phyloP scores from a whole-genome alignment of 2,329 filamentous ascomycete species.

The Metarhizium sp. region DNA sequence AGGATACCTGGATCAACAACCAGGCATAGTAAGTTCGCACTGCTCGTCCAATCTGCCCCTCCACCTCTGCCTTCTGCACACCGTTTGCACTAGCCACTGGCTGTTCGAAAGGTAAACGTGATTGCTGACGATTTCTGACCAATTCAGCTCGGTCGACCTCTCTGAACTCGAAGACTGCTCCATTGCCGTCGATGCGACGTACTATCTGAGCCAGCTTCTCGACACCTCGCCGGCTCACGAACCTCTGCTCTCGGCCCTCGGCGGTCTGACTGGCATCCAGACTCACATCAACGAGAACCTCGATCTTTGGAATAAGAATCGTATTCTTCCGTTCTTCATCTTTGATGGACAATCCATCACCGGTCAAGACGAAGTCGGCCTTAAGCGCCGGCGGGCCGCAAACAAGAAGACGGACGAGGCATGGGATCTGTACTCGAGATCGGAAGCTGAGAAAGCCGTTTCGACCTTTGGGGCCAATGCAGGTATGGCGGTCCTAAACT shows the following conservation, averaged over 20 bases:
- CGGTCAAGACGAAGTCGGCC: slow-evolving; percentile 61
- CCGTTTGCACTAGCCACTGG: neutral
- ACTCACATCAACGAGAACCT: slow-evolving; percentile 69
- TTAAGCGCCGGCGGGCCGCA: slow-evolving; percentile 55
- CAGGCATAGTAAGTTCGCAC: slow-evolving; percentile 23
- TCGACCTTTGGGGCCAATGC: slow-evolving; percentile 71
- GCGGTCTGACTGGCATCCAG: slow-evolving; percentile 75
- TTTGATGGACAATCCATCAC: slow-evolving; percentile 82
- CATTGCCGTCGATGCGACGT: slow-evolving; percentile 80
- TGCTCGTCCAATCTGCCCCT: neutral
- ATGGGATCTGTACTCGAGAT: slow-evolving; percentile 79
- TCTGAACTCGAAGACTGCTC: slow-evolving; percentile 64
- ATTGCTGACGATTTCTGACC: neutral
- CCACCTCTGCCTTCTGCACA: neutral
- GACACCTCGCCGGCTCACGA: slow-evolving; percentile 64
- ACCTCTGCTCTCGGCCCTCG: slow-evolving; percentile 80
- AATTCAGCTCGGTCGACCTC: slow-evolving; percentile 47
- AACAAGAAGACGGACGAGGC: slow-evolving; percentile 66
- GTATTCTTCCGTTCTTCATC: slow-evolving; percentile 75
- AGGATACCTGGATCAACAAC: slow-evolving; percentile 30
- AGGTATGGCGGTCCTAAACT: slow-evolving; percentile 37
- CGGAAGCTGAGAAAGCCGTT: slow-evolving; percentile 72
- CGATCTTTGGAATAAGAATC: slow-evolving; percentile 57
- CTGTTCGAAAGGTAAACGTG: neutral
- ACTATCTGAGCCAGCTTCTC: slow-evolving; percentile 76